A percentile compares a stretch with the other conserved stretches of the same genome.
These are phyloP conservation scores for Turnera subulata DNA, from an alignment of 345 rosid genomes.

Conservation along the genomic window DNA sequence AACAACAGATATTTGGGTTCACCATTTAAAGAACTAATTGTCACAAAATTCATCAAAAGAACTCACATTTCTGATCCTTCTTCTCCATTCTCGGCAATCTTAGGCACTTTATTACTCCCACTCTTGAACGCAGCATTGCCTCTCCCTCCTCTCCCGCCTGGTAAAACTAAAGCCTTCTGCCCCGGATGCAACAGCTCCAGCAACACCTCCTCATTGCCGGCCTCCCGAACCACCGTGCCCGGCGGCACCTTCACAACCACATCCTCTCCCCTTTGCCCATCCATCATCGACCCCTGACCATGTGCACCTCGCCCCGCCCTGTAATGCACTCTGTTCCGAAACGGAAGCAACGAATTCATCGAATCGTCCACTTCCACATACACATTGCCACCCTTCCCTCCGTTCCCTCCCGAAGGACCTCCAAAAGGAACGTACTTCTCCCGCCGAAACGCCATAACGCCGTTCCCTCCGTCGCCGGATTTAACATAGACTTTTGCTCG, in stretches of 20 bases:
- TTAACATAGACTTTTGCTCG: conserved; percentile 71
- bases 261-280: conserved; percentile 76
- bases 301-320: conserved; percentile 79
- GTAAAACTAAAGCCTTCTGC: conserved; percentile 70
- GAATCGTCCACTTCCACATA: conserved; percentile 72
- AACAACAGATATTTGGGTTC: too few species aligned
- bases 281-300: conserved; percentile 69
- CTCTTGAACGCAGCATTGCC: conserved; percentile 90
- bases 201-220: conserved; percentile 70
- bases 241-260: conserved; percentile 86
- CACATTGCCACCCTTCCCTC: conserved; percentile 91
- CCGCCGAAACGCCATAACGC: conserved; percentile 82
- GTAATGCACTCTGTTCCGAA: conserved; percentile 76
- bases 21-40: too few species aligned
- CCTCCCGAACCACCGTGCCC: conserved; percentile 71
- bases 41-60: not conserved
- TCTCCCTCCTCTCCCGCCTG: conserved; percentile 95
- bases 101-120: conserved; percentile 74
- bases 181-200: conserved; percentile 79
- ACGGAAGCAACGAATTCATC: conserved; percentile 80
- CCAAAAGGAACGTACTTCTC: conserved; percentile 86
- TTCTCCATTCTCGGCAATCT: conserved; percentile 96
- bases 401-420: conserved; percentile 95
- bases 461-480: conserved; percentile 91
- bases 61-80: conserved; percentile 95